A percentile compares a stretch with the other conserved stretches of the same genome.
These are phyloP conservation scores for Ilyonectria destructans DNA, from an alignment of 2,329 filamentous ascomycete genomes.

Conservation along the genomic window DNA sequence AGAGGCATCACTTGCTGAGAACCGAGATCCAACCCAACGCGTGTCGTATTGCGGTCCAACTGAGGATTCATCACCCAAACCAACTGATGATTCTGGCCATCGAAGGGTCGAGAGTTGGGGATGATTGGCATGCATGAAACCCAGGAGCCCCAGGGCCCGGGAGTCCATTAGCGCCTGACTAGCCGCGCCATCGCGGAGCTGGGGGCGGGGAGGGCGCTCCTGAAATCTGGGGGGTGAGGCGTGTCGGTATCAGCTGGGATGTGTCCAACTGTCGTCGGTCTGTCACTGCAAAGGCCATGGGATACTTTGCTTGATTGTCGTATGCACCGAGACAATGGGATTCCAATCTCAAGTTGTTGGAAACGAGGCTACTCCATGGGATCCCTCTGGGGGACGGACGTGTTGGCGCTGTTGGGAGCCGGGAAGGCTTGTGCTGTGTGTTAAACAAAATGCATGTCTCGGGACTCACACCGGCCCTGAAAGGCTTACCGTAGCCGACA, in stretches of 20 bases:
- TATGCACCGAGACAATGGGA: not conserved
- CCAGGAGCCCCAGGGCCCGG: slow-evolving; percentile 27
- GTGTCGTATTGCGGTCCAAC: slow-evolving; percentile 4
- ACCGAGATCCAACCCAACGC: slow-evolving; percentile 4
- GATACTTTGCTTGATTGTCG: slow-evolving; percentile 8
- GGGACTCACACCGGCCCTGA: slow-evolving; percentile 10
- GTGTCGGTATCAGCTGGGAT: slow-evolving; percentile 39
- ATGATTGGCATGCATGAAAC: slow-evolving; percentile 37
- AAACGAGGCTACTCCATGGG: not conserved
- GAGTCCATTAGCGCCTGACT: slow-evolving; percentile 32
- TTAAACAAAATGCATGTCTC: slow-evolving; percentile 16
- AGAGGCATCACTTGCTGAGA: not conserved
- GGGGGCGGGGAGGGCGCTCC: slow-evolving; percentile 42
- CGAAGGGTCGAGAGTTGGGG: slow-evolving; percentile 26
- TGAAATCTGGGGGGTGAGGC: slow-evolving; percentile 49
- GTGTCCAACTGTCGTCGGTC: slow-evolving; percentile 10
- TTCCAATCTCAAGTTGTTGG: not conserved
- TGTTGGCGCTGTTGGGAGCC: not conserved
- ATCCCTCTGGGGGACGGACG: not conserved
- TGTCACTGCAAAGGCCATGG: not conserved
- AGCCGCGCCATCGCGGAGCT: slow-evolving; percentile 28
- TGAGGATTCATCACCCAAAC: slow-evolving; percentile 13
- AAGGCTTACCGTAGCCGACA: slow-evolving; percentile 12
- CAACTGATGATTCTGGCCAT: slow-evolving; percentile 19
- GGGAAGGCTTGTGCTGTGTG: not conserved